Evolutionary conservation across 129 eudicot species (phyloP), one percentile per base, ranked within the genome.

Genomic region (Glebionis coronaria): DNA sequence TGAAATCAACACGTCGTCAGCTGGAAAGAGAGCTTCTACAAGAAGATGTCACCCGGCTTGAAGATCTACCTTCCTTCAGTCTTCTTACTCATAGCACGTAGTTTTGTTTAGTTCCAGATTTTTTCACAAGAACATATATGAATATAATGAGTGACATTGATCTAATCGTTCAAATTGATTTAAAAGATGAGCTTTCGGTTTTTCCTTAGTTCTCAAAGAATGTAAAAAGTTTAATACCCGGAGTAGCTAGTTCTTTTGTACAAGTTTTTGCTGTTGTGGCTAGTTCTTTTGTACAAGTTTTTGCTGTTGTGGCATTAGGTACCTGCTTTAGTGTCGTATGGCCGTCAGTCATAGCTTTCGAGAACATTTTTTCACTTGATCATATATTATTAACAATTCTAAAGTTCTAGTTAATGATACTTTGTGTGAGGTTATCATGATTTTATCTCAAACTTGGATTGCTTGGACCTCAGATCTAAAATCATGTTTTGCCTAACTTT

Each of bases 1-100:
- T 94, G 99, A 94, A 94, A 76, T 85, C 99, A 16, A 89, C 99
- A 46, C 92, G 97, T 9, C 88, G 90, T n/a, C 97, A 87, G 77
- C 85, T 89, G 65, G 99, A 94, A 82, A 85, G 77, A 40, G 99
- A 94, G 81, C 92, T 94, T 76, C 62, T 94, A 73, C 92, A 82
- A 67, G 99, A 89, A 63, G 83, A 82, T 69, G 61, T 94, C 44
- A 81, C 68, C n/a, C 84, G 86, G 58, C 88, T 94, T 8, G 97
- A 94, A 76, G 97, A 94, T n/a, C 63, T 94, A 76, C 97, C 99
- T 23, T 89, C 99, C 3, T 94, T 82, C 69, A 68, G 68, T 76
- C 95, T 86, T 75, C 95, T 94, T 68, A 55, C 72, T 67, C 75
- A 73, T 88, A 82, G 79, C 61, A 31, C 28, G 5, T 45, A 68